Base-by-base conservation (phyloP, 2,329 filamentous ascomycete genomes). In the Blastomyces gilchristii region DNA sequence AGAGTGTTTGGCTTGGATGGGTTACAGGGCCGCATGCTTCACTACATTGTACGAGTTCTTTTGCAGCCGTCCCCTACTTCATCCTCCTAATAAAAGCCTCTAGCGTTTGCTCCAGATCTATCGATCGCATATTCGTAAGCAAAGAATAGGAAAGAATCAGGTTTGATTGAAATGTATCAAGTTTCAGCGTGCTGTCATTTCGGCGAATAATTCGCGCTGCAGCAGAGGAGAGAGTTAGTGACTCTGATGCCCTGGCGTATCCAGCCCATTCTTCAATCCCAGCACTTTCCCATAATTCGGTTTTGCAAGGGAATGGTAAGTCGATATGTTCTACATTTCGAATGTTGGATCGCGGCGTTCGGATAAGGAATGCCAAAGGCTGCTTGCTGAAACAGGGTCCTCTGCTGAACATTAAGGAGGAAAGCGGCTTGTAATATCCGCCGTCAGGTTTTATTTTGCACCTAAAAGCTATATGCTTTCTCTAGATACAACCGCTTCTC, bases 381-480 rank as follows among this genome's bases (percentile, higher is more conserved):
- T 74, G 71, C 59, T 71, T 74, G 71, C 59, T 71, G 71, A 63
- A 75, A 74, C 1, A 75, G 61, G 16, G 63, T 65, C 22, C 68
- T 69, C 47, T 74, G 72, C 54, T 73, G 70, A 28, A 70, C 68
- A 62, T 75, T 73, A 31, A 75, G 67, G 16, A 75, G 69, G 34
- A 71, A 72, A 18, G 69, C 69, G 11, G 73, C 72, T 62, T 74
- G 72, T 41, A 75, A 68, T 31, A 75, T 71, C 22, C 73, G 66
- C 58, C 73, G 65, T 39, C 73, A 67, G 0, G 72, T 70, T 65
- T 75, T 72, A 58, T 73, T 71, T 60, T 74, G 72, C 31, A 73
- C 64, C 73, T 72, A 75, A 63, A 73, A 72, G 43, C 71, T 71
- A 58, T 73, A 69, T 6, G 72, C 72, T 59, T 67, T 67, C 57